Evolutionary conservation across 345 rosid genomes (phyloP).

Genomic region (Salix exigua): DNA sequence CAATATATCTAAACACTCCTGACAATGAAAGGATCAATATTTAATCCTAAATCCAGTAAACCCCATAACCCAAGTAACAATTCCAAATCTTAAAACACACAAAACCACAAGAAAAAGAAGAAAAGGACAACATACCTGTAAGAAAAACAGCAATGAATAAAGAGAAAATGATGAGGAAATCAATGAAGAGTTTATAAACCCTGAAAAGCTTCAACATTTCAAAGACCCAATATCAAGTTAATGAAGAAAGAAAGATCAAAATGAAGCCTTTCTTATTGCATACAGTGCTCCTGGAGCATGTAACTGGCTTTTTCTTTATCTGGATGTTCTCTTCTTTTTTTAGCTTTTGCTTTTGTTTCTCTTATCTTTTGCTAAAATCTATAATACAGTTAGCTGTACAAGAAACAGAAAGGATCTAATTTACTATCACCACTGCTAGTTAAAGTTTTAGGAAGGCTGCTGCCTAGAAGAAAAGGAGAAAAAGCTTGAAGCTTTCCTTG

Average conservation of each 20-base stretch:
- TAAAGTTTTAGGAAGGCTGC: too few species aligned
- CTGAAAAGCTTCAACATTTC: conserved; percentile 41
- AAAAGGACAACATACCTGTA: conserved; percentile 15
- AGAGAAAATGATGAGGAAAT: conserved; percentile 24
- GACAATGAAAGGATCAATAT: neutral
- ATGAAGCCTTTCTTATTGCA: too few species aligned
- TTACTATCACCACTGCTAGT: too few species aligned
- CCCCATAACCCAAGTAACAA: neutral
- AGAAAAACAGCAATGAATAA: conserved; percentile 25
- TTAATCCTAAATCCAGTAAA: neutral
- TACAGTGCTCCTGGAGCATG: neutral
- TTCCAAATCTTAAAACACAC: neutral
- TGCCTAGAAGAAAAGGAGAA: too few species aligned
- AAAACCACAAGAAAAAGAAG: neutral
- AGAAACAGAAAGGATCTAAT: neutral
- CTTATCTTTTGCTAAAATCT: neutral
- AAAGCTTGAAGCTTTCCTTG: neutral
- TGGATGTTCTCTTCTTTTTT: neutral
- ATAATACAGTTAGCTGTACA: neutral
- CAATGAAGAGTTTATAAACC: conserved; percentile 33
- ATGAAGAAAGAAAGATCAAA: neutral
- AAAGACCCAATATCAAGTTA: neutral
- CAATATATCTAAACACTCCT: neutral
- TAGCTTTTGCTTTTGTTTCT: neutral
- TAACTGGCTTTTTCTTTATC: neutral